A percentile compares a stretch with the other conserved stretches of the same genome.
These are phyloP conservation scores for Alternaria atra DNA, from an alignment of 2,329 filamentous ascomycete genomes.

Conservation along the genomic window DNA sequence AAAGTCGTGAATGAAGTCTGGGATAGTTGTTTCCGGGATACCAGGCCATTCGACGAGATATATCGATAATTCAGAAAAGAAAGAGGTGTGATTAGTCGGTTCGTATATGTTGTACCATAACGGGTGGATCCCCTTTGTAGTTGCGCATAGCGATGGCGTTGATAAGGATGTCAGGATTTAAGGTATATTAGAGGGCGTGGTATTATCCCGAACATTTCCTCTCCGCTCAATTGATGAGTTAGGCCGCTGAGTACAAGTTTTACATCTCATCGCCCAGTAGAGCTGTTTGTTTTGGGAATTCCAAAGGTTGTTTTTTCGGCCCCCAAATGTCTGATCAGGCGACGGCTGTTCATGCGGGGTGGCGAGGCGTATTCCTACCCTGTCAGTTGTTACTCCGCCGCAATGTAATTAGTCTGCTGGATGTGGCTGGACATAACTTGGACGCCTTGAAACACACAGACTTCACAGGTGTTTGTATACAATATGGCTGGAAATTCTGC, in stretches of 20 bases:
- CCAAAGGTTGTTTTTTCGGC: background rate
- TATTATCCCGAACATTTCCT: background rate
- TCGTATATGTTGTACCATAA: background rate
- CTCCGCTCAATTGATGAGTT: background rate
- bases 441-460: background rate
- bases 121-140: background rate
- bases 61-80: conserved; percentile 67
- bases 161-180: background rate
- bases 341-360: background rate
- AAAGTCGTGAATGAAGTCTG: conserved; percentile 97
- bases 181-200: background rate
- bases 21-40: conserved; percentile 96
- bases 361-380: background rate
- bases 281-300: background rate
- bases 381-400: background rate
- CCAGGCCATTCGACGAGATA: conserved; percentile 94
- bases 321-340: background rate
- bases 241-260: background rate
- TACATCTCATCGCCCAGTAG: fast-evolving
- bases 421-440: background rate
- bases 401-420: background rate
- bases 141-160: conserved; percentile 30
- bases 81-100: background rate
- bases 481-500: background rate
- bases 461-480: background rate